Evolutionary conservation across 164 flowering plant genomes (phyloP), one percentile per base, ranked within the genome.

Genomic region (Vitis labrusca): DNA sequence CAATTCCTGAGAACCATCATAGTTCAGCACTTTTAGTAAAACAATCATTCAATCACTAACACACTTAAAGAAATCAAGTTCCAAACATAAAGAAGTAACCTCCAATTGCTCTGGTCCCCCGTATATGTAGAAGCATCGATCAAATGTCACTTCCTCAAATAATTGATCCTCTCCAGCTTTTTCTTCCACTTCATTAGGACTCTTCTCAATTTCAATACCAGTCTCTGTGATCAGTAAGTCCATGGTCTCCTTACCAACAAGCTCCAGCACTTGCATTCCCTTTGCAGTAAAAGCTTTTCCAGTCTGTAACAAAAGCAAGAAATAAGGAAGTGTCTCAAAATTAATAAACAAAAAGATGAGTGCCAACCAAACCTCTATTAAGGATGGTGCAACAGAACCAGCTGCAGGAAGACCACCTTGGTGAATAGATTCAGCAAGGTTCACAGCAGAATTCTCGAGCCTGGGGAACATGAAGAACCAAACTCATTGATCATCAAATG

Each of bases 101-200:
- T 96, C 98, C 74, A 96, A 77, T 77, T 89, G 97, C 72, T 96
- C 97, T 60, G 99, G 98, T 68, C 99, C 98, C 61, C 99, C 99
- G 82, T 94, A 96, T 63, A 96, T 96, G 73, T 96, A 96, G 81
- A 96, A 93, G 84, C 96, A 93, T 53, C 98, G 76, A 74, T 96
- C 97, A 83, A 96, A 96, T 70, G 92, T 82, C 62, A 91, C 86
- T 73, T 93, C 97, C 79, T 93, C 99, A 73, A 70, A 73, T 49
- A 86, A 78, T 67, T 89, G 97, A 68, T 92, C 97, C 50, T 88
- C 98, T 44, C 81, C 79, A 16, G 56, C 61, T 71, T 74, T 72
- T 50, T 65, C 58, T 37, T 78, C 91, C 71, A 68, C 67, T 67
- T 71, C 79, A 50, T 73, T 70, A 1, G 77, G 56, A 61, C 78